Percentiles rank a stretch among this genome's conserved stretches.
Conservation (phyloP, 768 basidiomycete genomes). For the Boletus tomentosulus region DNA sequence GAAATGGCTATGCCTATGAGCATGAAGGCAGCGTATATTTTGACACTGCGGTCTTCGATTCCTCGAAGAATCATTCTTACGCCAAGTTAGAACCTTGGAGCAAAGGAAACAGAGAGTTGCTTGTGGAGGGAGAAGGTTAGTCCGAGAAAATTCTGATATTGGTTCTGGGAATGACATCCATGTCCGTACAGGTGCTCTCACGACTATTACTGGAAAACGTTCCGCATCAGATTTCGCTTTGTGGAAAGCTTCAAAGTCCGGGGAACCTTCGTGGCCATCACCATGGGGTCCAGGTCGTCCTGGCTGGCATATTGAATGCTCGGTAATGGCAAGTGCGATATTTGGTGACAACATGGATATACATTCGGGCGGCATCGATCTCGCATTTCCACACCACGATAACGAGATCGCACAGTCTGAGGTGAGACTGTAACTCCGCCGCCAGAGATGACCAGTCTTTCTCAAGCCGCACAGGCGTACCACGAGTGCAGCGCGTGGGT, state of each 20-base stretch:
- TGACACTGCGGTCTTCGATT: constrained; percentile 79
- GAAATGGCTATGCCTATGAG: constrained; percentile 76
- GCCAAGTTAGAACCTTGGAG: constrained; percentile 96
- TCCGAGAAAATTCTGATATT: constrained; percentile 1
- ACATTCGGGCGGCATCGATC: constrained; percentile 94
- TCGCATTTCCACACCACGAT: constrained; percentile 99
- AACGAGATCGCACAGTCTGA: constrained; percentile 98
- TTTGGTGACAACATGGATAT: constrained; percentile 93
- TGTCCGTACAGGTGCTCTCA: constrained; percentile 48
- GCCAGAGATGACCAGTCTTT: neutral
- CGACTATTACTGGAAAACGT: constrained; percentile 57
- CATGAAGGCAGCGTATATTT: constrained; percentile 89
- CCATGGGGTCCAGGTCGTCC: constrained; percentile 92
- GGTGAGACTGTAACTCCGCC: constrained; percentile 40
- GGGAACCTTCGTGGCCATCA: constrained; percentile 95
- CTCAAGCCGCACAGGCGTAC: constrained; percentile 62
- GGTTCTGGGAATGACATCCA: neutral
- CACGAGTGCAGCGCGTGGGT: constrained; percentile 93
- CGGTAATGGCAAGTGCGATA: constrained; percentile 92
- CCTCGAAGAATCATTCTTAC: constrained; percentile 72
- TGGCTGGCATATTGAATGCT: constrained; percentile 99
- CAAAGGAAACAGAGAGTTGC: constrained; percentile 84
- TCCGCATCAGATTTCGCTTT: constrained; percentile 93
- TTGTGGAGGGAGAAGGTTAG: constrained; percentile 90
- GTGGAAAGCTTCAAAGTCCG: constrained; percentile 96